phyloP scores from a whole-genome alignment of 2,329 filamentous ascomycete genomes.

The Ceratocystis albifundus region DNA sequence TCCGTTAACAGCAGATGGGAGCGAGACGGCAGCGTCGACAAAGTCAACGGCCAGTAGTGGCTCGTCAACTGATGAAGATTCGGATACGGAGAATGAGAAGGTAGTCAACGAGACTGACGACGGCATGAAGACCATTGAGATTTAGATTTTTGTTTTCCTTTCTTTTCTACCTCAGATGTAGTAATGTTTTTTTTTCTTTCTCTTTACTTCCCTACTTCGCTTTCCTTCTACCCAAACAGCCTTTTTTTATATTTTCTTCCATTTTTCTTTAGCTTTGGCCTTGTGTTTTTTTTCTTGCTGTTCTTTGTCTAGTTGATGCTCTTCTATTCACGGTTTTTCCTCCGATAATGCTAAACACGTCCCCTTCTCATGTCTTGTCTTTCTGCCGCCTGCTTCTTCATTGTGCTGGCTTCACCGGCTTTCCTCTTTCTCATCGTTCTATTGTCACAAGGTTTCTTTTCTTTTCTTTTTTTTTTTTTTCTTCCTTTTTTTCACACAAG shows the following conservation, averaged over 20 bases:
- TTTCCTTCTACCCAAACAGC: neutral
- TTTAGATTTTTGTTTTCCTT: slow-evolving; percentile 31
- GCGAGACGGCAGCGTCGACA: slow-evolving; percentile 28
- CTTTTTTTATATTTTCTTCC: slow-evolving; percentile 4
- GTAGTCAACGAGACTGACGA: slow-evolving; percentile 37
- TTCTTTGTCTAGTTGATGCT: neutral
- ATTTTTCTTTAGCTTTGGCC: neutral
- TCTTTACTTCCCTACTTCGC: slow-evolving; percentile 1
- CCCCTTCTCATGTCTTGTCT: slow-evolving; percentile 10
- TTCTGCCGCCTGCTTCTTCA: neutral
- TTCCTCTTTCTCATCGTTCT: slow-evolving; percentile 1
- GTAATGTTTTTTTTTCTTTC: slow-evolving; percentile 3
- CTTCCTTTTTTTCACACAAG: neutral
- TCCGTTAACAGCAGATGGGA: slow-evolving; percentile 27
- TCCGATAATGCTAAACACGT: neutral
- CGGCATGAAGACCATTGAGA: slow-evolving; percentile 52
- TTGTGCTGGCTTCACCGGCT: neutral
- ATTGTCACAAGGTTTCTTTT: neutral
- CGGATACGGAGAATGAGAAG: slow-evolving; percentile 31
- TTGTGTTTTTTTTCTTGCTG: neutral
- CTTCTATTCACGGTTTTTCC: neutral
- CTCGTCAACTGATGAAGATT: slow-evolving; percentile 29
- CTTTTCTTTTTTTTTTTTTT: neutral
- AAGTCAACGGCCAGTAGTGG: slow-evolving; percentile 27
- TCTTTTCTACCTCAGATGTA: slow-evolving; percentile 11